Base-by-base conservation (phyloP, 1,139 yeast genomes). In the Suhomyces bribrorum region DNA sequence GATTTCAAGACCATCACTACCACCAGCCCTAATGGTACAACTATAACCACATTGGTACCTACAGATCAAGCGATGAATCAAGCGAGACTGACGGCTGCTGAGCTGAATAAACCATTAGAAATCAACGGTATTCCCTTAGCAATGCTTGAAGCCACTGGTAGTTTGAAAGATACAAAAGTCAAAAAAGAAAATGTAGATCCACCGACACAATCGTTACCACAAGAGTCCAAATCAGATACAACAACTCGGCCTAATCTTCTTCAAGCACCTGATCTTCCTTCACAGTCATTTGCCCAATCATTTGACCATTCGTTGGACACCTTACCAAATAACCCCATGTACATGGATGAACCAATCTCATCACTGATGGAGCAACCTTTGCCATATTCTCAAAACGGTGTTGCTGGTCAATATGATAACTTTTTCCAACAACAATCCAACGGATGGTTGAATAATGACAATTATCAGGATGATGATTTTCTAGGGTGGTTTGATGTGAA, bases 401-500 rank as follows among this genome's bases (percentile, higher is more conserved):
- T 64, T 37, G 62, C 68, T 3, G 64, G 73, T 45, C 77, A 73
- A 55, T 61, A 78, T 51, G 81, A 77, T 50, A 67, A 64, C 22
- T 76, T 83, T 60, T 75, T 86, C 70, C 87, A 83, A 56, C 89
- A 84, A 62, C 96, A 87, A 53, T 83, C 89, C 15, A 79, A 81
- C 34, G 90, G 88, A 23, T 87, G 96, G 96, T 54, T 70, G 31
- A 68, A 69, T 50, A 81, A 82, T 63, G 87, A 86, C 50, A 83
- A 79, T 38, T 79, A 79, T 43, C 68, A 66, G 41, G 76, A 71
- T 41, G 97, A 89, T 57, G 97, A 89, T 57, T 84, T 90, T 56
- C 68, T 90, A 36, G 97, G 97, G n/a, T 90, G 96, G 96, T 85
- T 89, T 68, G 96, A 89, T 56, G 81, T 66, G 72, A 71, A 67